These are phyloP conservation scores for Celoporthe dispersa DNA, from an alignment of 2,329 filamentous ascomycete species.

Conservation along the genomic window DNA sequence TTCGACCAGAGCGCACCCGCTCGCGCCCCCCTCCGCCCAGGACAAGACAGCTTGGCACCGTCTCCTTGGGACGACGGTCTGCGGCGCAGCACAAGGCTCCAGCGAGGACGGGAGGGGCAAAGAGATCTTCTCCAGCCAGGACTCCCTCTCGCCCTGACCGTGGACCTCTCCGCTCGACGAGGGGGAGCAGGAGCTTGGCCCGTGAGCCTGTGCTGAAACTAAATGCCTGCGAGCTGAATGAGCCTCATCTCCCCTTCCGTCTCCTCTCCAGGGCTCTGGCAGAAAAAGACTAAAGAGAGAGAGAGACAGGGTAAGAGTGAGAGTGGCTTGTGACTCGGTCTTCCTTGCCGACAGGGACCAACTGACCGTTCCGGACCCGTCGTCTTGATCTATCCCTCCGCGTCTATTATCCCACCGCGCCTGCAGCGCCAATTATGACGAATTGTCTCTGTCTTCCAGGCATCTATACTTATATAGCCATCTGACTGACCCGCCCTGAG, in stretches of 20 bases:
- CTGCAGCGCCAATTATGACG: conserved; percentile 23
- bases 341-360: conserved; percentile 3
- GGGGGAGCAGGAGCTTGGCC: neutral
- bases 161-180: neutral
- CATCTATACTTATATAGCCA: conserved; percentile 12
- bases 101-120: neutral
- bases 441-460: conserved; percentile 15
- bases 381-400: neutral
- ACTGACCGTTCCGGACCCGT: neutral
- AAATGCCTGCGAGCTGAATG: conserved; percentile 20
- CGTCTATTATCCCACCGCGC: conserved; percentile 25
- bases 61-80: neutral
- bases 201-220: neutral
- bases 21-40: neutral
- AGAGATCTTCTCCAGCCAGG: neutral
- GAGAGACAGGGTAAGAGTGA: too few relatives aligned
- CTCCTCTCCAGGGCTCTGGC: neutral
- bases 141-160: neutral
- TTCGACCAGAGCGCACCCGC: neutral
- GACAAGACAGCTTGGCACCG: neutral
- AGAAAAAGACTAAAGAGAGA: neutral
- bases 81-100: conserved; percentile 8
- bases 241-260: conserved; percentile 1
- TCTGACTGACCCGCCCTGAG: neutral
- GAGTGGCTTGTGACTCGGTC: conserved; percentile 1